Base-by-base conservation (phyloP, 2,329 filamentous ascomycete species). In the Knufia fluminis region DNA sequence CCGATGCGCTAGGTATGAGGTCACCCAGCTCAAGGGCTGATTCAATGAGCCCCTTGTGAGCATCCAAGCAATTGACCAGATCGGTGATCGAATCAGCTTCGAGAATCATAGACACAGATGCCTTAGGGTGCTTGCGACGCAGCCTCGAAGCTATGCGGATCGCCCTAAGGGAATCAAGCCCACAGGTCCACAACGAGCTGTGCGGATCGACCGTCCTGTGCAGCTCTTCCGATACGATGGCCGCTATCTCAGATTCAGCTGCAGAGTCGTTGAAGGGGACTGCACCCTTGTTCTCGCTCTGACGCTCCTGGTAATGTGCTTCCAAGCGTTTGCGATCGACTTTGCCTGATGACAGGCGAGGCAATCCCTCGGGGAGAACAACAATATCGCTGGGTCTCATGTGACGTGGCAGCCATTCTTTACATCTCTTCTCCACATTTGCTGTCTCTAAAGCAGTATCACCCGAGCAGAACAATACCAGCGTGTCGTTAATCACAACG, bases 311-410 rank as follows among this genome's bases (percentile, higher is more conserved):
- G 57, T 83, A 86, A 6, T 77, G 68, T 1, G 69, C 62, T 56
- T 80, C 73, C 6, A 95, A 67, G 10, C 64, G 66, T 57, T 80
- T 83, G 46, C 80, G 80, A 60, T 95, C 85, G 12, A 90, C 75
- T 61, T 96, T 96, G 0, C 90, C 90, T 0, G 88, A 94, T 2
- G 88, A 73, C 17, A 95, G 69, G 46, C 83, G 80, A 1, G 88
- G 88, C 49, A 95, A 82, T 7, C 75, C 70, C 0, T 72, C 57
- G 54, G 85, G 67, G 1, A 85, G 60, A 9, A 59, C 17, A 0
- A 87, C 64, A 20, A 94, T 69, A 53, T 94, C 84, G 3, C 77
- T 76, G 0, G 90, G 90, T 1, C 94, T 68, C 90, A 95, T 95
- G 61, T 83, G 92, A 3, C 74, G 72, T 0, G 89, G 87, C 1